These are phyloP conservation scores for Solanum arcanum DNA, from an alignment of 257 asterid genomes.

Conservation along the genomic window DNA sequence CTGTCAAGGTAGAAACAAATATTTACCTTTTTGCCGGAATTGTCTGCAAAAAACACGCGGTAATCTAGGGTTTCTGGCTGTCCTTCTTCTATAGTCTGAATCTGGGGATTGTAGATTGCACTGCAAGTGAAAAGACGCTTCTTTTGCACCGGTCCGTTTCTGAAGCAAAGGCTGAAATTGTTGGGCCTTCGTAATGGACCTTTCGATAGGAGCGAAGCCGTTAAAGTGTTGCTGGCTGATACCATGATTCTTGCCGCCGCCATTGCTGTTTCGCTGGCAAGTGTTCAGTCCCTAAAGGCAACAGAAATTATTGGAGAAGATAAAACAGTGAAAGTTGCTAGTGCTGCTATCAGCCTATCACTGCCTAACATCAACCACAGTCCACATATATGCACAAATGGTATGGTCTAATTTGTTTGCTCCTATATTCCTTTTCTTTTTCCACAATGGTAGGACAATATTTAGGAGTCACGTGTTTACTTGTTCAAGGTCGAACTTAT, in stretches of 20 bases:
- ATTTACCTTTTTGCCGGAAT: conserved; percentile 72
- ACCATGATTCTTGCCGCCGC: conserved; percentile 65
- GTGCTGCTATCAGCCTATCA: neutral
- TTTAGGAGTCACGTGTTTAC: fast-evolving
- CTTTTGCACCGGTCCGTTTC: conserved; percentile 16
- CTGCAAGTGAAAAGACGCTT: conserved; percentile 62
- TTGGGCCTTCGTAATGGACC: conserved; percentile 25
- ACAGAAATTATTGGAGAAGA: neutral
- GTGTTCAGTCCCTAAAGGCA: neutral
- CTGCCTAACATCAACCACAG: neutral
- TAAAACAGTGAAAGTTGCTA: neutral
- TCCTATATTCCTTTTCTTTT: neutral
- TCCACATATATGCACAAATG: neutral
- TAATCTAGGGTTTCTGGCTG: conserved; percentile 85
- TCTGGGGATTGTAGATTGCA: conserved; percentile 68
- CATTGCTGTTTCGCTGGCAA: conserved; percentile 20
- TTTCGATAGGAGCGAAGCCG: conserved; percentile 36
- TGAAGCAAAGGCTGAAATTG: conserved; percentile 22
- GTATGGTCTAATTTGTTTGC: neutral
- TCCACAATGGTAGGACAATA: neutral
- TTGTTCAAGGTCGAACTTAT: too few species aligned
- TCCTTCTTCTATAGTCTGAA: conserved; percentile 69
- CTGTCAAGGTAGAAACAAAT: neutral
- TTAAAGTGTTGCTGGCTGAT: conserved; percentile 41
- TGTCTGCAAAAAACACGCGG: conserved; percentile 71